A percentile compares a stretch with the other conserved stretches of the same genome.
These are phyloP conservation scores for Aspergillus pseudoterreus DNA, from an alignment of 2,329 filamentous ascomycete genomes.

Conservation along the genomic window DNA sequence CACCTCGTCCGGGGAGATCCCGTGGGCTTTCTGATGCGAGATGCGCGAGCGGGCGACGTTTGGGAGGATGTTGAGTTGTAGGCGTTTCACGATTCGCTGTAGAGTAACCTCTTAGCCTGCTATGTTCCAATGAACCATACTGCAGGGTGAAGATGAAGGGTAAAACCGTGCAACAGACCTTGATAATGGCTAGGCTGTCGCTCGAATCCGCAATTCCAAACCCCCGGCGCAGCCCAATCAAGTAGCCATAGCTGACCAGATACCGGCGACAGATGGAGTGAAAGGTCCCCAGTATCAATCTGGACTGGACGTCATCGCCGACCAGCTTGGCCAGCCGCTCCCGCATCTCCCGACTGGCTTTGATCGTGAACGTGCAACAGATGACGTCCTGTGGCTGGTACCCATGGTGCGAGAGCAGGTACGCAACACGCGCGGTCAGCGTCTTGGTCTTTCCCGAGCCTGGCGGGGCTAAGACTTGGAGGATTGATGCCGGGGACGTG, in stretches of 20 bases:
- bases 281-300: constrained; percentile 85
- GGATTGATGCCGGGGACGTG: constrained; percentile 56
- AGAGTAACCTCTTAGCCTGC: background rate
- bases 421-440: constrained; percentile 85
- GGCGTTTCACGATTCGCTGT: constrained; percentile 71
- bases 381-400: constrained; percentile 82
- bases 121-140: constrained; percentile 8
- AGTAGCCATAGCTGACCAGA: constrained; percentile 74
- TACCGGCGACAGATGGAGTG: constrained; percentile 89
- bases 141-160: background rate
- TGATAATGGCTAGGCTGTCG: constrained; percentile 75
- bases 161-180: constrained; percentile 27
- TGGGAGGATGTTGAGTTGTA: constrained; percentile 65
- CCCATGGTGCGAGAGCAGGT: constrained; percentile 69
- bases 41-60: constrained; percentile 71
- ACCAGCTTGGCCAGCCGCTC: constrained; percentile 76
- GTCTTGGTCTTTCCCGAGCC: constrained; percentile 92
- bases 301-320: constrained; percentile 70
- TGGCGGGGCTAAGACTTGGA: constrained; percentile 62
- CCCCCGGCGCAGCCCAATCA: constrained; percentile 75
- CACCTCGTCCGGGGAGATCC: constrained; percentile 46
- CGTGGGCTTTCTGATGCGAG: constrained; percentile 58
- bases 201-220: constrained; percentile 88
- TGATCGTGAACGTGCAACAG: constrained; percentile 95
- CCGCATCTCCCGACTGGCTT: constrained; percentile 91